Percentiles rank a stretch among this genome's conserved stretches.
phyloP scores from a whole-genome alignment of 1,284 basidiomycete genomes.

The Irpex sp. region DNA sequence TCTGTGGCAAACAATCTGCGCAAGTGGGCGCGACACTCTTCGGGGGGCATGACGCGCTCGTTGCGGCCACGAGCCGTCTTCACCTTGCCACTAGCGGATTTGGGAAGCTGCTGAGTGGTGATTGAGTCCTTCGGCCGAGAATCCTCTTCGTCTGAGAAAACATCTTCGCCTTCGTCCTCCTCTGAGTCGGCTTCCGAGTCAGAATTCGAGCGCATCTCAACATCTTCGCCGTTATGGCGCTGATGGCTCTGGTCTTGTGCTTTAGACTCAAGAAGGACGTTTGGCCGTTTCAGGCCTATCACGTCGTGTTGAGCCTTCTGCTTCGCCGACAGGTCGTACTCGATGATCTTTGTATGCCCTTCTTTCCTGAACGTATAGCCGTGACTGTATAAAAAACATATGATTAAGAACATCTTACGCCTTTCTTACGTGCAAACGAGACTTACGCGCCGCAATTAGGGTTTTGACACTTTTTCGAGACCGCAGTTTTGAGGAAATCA shows the following conservation, averaged over 20 bases:
- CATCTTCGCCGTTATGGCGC: constrained; percentile 1
- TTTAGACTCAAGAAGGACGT: constrained; percentile 53
- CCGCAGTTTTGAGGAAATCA: constrained; percentile 77
- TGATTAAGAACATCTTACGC: too few species aligned
- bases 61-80: constrained; percentile 77
- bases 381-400: constrained; percentile 41
- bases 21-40: constrained; percentile 93
- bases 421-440: not conserved
- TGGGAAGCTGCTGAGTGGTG: constrained; percentile 37
- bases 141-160: constrained; percentile 45
- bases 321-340: constrained; percentile 83
- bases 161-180: constrained; percentile 40
- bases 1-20: constrained; percentile 89
- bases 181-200: constrained; percentile 32
- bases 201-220: constrained; percentile 27
- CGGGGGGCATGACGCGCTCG: constrained; percentile 87
- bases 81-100: constrained; percentile 73
- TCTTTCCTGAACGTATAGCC: constrained; percentile 92
- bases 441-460: constrained; percentile 80
- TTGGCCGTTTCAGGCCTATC: constrained; percentile 59
- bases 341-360: constrained; percentile 91
- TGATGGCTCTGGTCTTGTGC: not conserved
- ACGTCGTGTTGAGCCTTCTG: constrained; percentile 66
- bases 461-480: constrained; percentile 73
- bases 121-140: too few species aligned